phyloP scores from a whole-genome alignment of 2,329 filamentous ascomycete species.

The Rosellinia necatrix region DNA sequence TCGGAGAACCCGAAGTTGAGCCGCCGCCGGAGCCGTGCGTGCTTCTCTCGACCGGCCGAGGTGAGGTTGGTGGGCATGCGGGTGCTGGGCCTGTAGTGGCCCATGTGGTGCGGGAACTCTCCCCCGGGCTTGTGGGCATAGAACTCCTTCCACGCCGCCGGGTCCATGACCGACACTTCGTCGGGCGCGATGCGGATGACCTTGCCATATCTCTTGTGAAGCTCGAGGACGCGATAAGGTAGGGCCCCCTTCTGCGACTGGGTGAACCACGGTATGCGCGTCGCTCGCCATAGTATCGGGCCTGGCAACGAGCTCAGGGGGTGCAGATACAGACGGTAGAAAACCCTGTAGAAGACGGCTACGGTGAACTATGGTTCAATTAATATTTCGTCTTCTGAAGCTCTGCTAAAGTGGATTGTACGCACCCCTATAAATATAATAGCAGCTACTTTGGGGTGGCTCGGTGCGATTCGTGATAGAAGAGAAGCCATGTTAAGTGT shows the following conservation, averaged over 20 bases:
- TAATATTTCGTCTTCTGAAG: no score
- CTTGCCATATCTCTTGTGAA: not conserved
- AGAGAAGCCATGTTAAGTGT: no score
- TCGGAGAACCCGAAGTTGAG: slow-evolving; percentile 47
- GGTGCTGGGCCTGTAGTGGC: slow-evolving; percentile 40
- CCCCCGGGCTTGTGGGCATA: slow-evolving; percentile 41
- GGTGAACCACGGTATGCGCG: not conserved
- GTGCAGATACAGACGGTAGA: no score
- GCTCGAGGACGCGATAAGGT: not conserved
- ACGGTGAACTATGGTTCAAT: no score
- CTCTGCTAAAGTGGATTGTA: no score
- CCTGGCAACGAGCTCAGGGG: slow-evolving; percentile 3
- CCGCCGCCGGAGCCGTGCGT: slow-evolving; percentile 39
- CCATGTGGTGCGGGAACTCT: slow-evolving; percentile 38
- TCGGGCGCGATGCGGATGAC: slow-evolving; percentile 3
- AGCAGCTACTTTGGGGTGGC: no score
- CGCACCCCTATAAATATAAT: no score
- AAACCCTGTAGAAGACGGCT: not conserved
- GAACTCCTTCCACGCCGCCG: slow-evolving; percentile 46
- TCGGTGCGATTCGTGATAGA: no score
- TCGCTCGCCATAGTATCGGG: not conserved
- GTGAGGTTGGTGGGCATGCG: no score
- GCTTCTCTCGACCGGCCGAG: no score
- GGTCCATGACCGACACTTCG: slow-evolving; percentile 19
- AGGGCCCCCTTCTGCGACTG: not conserved